phyloP scores from a whole-genome alignment of 2,329 filamentous ascomycete genomes.

The Ceratocystis harringtonii region DNA sequence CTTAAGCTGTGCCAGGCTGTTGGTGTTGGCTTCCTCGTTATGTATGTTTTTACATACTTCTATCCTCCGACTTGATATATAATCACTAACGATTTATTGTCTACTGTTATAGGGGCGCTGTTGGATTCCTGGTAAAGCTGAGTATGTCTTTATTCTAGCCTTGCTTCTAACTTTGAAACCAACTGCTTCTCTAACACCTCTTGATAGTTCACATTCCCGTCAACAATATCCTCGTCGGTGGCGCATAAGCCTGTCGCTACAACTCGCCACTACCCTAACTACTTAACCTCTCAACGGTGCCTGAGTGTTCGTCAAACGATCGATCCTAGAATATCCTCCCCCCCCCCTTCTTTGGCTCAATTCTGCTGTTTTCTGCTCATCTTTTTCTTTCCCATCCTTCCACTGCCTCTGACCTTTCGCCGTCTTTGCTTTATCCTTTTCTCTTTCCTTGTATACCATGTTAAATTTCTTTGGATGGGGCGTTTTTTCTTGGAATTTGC shows the following conservation, averaged over 20 bases:
- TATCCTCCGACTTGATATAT: background rate
- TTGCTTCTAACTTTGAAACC: background rate
- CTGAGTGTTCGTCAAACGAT: too few species aligned
- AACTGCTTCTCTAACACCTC: background rate
- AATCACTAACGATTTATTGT: background rate
- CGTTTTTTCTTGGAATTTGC: constrained; percentile 8
- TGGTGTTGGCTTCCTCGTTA: constrained; percentile 54
- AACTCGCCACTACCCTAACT: too few species aligned
- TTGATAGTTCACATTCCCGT: constrained; percentile 49
- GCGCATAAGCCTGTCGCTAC: constrained; percentile 34
- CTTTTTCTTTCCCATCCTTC: background rate
- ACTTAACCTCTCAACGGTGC: too few species aligned
- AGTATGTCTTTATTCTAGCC: constrained; percentile 30
- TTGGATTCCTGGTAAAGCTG: constrained; percentile 56
- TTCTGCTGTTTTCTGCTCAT: background rate
- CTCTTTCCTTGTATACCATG: constrained; percentile 7
- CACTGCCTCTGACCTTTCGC: too few species aligned
- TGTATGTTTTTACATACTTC: constrained; percentile 25
- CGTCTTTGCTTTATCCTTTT: background rate
- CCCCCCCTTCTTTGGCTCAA: background rate
- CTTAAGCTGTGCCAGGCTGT: constrained; percentile 41
- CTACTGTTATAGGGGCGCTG: constrained; percentile 31
- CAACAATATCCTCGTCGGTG: constrained; percentile 55
- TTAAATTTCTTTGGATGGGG: constrained; percentile 10
- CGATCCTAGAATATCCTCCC: background rate